Evolutionary conservation across 2,329 filamentous ascomycete genomes (phyloP), one percentile per base, ranked within the genome.

Genomic region (Trichoderma atrobrunneum): DNA sequence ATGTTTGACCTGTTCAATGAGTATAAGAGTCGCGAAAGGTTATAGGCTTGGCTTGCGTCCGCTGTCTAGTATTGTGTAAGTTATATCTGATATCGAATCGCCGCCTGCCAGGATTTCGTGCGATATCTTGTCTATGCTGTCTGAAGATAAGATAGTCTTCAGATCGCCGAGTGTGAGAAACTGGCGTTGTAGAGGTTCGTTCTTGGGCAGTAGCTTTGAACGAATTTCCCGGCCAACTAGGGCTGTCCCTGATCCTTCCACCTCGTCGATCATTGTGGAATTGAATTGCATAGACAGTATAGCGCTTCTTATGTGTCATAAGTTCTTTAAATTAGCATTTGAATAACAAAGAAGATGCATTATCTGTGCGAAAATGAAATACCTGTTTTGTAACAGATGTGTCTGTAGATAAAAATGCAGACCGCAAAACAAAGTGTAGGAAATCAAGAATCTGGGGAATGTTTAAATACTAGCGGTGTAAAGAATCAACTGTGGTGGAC

Each of bases 91-190:
- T 32, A 5, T 32, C 18, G 8, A 16, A 5, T 24, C 18, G 2
- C 3, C 32, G 10, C 4, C 5, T 5, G 0, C 11, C 6, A 43
- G 18, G 1, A 18, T 11, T 12, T 63, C 34, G 24, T 10, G 7
- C 6, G 26, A 14, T 28, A 63, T 18, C 0, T 32, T 21, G 1
- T 10, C 39, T 0, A 26, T 43, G 26, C 4, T n/a, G 18, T 5
- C 7, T 26, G 0, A 3, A 21, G 34, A n/a, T n/a, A 63, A 7
- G 2, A 63, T 63, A 5, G 34, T 26, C 32, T 24, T 1, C 16
- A 63, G 32, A 39, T 63, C 60, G 10, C 32, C 32, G n/a, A 43
- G 14, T 16, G 60, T 34, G 3, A 63, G 60, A 14, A 63, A 63
- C 3, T 43, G 32, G 11, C 21, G 10, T 4, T 7, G 24, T 3